Base-by-base conservation (phyloP, 2,329 filamentous ascomycete genomes). In the Ophiostoma novo-ulmi region DNA sequence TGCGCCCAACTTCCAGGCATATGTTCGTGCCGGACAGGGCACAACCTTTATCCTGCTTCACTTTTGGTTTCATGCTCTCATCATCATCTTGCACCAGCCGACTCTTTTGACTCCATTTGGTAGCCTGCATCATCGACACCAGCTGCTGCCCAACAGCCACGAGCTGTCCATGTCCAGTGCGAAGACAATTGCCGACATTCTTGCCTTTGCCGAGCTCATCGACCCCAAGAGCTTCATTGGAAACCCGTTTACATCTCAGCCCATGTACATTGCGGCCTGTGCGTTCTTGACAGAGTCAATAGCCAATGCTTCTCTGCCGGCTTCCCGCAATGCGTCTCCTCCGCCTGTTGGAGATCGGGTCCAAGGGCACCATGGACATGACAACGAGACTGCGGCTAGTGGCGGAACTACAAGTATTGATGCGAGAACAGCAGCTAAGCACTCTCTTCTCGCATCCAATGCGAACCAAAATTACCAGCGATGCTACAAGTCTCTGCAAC, bases 231-330 rank as follows among this genome's bases (percentile, higher is more conserved):
- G 92, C 75, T 92, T 94, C 70, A 89, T 94, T 44, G 92, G 92
- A 1, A 97, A 95, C 72, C 93, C 93, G 0, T 97, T 97, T 74
- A 95, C 92, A 0, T 93, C 91, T 67, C 93, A 97, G 78, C 93
- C 93, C 0, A 96, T 96, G 76, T 97, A 96, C 75, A 94, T 97
- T 72, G 93, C 93, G 0, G 93, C 92, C 0, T 96, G 92, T 76
- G 93, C 93, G 0, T 97, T 97, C 75, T 81, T 97, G 20, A 92
- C 93, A 81, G 93, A 97, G 77, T 92, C 91, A 5, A 89, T 88
- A 3, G 86, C 90, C 17, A 89, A 88, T 73, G 89, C 89, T 31
- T 90, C 90, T 0, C 87, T 89, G 71, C 83, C 88, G 26, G 78
- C 89, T 38, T 91, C 90, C 0, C 84, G 88, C 70, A 87, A 88